Evolutionary conservation across 2,329 filamentous ascomycete genomes (phyloP).

Genomic region (Alternaria brassicae): DNA sequence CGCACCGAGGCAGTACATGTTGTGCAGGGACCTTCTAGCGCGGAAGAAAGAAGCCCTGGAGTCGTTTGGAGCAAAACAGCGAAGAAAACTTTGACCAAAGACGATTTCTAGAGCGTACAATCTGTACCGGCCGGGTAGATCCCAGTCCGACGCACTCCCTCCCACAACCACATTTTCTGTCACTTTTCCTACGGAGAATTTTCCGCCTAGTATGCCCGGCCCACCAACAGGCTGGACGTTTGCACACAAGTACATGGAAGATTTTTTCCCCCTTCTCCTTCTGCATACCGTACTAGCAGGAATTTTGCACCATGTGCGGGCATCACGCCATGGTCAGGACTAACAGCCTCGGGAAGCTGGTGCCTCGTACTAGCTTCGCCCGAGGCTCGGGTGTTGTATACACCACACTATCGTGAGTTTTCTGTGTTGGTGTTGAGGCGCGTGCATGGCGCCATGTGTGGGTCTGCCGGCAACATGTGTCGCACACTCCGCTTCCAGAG

Average conservation of each 20-base stretch:
- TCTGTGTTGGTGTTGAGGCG: constrained; percentile 8
- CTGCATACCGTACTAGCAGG: neutral
- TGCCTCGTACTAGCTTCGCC: constrained; percentile 1
- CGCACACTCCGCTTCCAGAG: neutral
- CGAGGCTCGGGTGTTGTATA: constrained; percentile 6
- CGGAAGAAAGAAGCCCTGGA: constrained; percentile 1
- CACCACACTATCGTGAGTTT: constrained; percentile 9
- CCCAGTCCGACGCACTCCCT: neutral
- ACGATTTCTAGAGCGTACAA: neutral
- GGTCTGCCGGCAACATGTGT: neutral
- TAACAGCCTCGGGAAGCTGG: neutral
- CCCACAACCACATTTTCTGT: neutral
- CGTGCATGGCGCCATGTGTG: constrained; percentile 1
- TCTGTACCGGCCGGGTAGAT: neutral
- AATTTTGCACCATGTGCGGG: neutral
- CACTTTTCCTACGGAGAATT: constrained; percentile 1
- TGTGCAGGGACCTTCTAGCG: constrained; percentile 7
- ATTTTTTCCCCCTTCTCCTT: neutral
- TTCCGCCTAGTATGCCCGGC: constrained; percentile 7
- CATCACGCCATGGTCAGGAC: neutral
- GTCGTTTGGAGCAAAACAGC: neutral
- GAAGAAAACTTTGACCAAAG: constrained; percentile 1
- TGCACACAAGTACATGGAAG: neutral
- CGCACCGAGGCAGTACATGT: constrained; percentile 10
- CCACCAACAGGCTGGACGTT: neutral